phyloP scores from a whole-genome alignment of 164 flowering plant species.

The Tetracentron sinense region DNA sequence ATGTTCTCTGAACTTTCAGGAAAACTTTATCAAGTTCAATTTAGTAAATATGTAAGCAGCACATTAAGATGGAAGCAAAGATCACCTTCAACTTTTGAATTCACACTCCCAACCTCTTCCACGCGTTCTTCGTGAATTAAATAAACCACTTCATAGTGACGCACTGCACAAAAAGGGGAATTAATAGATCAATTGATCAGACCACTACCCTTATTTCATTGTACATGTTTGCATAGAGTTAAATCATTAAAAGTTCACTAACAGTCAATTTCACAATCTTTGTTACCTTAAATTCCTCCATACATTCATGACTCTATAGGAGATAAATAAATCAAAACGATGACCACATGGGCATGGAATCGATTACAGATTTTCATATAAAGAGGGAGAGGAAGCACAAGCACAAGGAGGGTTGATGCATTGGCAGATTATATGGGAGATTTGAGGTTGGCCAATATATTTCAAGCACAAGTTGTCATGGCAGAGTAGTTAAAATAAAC shows the following conservation, averaged over 20 bases:
- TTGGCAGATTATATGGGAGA: too few species aligned
- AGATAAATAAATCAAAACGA: too few species aligned
- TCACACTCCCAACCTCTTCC: slow-evolving; percentile 74
- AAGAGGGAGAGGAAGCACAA: not conserved
- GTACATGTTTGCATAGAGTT: not conserved
- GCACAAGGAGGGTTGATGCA: too few species aligned
- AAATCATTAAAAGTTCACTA: not conserved
- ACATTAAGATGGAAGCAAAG: not conserved
- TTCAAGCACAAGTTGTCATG: too few species aligned
- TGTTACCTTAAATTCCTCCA: not conserved
- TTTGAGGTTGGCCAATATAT: too few species aligned
- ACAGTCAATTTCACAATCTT: not conserved
- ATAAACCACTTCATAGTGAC: slow-evolving; percentile 94
- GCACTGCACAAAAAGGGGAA: slow-evolving; percentile 43
- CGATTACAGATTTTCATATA: not conserved
- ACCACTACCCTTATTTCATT: not conserved
- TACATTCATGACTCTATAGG: too few species aligned
- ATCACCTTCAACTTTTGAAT: slow-evolving; percentile 72
- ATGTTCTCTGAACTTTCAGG: not conserved
- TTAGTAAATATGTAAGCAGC: not conserved
- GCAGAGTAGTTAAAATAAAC: not conserved
- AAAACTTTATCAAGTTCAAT: not conserved
- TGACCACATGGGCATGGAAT: too few species aligned
- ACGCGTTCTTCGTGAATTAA: slow-evolving; percentile 71
- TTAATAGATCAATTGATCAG: slow-evolving; percentile 3